Evolutionary conservation across 2,329 filamentous ascomycete genomes (phyloP).

Genomic region (Monilinia fructigena): DNA sequence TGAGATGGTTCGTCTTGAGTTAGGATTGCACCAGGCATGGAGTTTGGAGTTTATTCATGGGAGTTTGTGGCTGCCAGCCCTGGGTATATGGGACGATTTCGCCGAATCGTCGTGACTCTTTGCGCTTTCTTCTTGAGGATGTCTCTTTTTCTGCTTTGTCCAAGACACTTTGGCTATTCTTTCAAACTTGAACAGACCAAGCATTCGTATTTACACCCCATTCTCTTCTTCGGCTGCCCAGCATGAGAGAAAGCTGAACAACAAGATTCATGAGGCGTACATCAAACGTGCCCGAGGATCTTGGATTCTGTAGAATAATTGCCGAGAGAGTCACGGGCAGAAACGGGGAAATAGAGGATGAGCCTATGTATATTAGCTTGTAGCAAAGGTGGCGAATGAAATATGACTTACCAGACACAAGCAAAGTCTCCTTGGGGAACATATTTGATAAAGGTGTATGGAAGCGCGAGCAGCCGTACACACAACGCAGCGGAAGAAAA

Average conservation of each 20-base stretch:
- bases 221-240: slow-evolving; percentile 86
- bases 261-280: slow-evolving; percentile 89
- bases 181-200: slow-evolving; percentile 94
- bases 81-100: slow-evolving; percentile 28
- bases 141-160: slow-evolving; percentile 87
- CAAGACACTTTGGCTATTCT: slow-evolving; percentile 88
- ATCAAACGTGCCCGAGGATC: slow-evolving; percentile 84
- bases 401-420: slow-evolving; percentile 78
- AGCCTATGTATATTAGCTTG: slow-evolving; percentile 56
- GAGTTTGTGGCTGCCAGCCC: slow-evolving; percentile 28
- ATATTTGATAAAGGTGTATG: slow-evolving; percentile 88
- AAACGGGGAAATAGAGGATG: slow-evolving; percentile 94
- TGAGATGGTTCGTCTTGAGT: slow-evolving; percentile 30
- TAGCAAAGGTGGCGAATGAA: background rate
- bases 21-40: slow-evolving; percentile 35
- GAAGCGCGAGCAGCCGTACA: slow-evolving; percentile 87
- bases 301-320: slow-evolving; percentile 92
- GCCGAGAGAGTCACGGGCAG: slow-evolving; percentile 85
- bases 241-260: slow-evolving; percentile 86
- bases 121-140: slow-evolving; percentile 71
- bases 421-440: slow-evolving; percentile 93
- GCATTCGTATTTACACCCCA: slow-evolving; percentile 91
- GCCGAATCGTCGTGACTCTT: slow-evolving; percentile 61
- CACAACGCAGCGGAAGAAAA: slow-evolving; percentile 93
- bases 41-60: slow-evolving; percentile 33